These are phyloP conservation scores for Striga asiatica DNA, from an alignment of 257 asterid species.

Conservation along the genomic window DNA sequence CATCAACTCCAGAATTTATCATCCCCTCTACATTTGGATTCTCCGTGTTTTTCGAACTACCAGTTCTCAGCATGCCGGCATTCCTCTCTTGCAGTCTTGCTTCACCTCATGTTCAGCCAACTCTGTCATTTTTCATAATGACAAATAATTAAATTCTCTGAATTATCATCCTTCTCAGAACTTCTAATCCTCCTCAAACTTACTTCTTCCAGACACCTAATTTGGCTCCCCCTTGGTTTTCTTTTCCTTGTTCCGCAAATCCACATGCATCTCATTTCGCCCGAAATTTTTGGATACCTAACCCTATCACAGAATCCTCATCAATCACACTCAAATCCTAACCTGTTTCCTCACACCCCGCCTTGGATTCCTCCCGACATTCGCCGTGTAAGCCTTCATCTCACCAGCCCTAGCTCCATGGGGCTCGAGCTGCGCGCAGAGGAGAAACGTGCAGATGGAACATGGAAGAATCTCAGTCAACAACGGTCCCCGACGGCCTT, in stretches of 20 bases:
- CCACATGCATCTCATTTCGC: conserved; percentile 9
- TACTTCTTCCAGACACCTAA: neutral
- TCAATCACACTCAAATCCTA: conserved; percentile 25
- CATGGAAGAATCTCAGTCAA: conserved; percentile 65
- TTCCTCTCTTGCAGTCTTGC: conserved; percentile 12
- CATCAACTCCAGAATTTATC: conserved; percentile 5
- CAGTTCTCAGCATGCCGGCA: conserved; percentile 4
- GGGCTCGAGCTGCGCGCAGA: conserved; percentile 26
- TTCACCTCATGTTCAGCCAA: conserved; percentile 21
- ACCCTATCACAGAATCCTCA: conserved; percentile 33
- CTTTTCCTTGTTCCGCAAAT: neutral
- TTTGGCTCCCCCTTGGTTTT: conserved; percentile 14
- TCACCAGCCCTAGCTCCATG: conserved; percentile 4
- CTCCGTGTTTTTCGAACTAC: conserved; percentile 15
- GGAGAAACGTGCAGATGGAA: conserved; percentile 69
- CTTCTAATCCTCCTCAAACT: conserved; percentile 8
- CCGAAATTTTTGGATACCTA: conserved; percentile 9
- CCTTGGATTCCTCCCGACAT: conserved; percentile 28
- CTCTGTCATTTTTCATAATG: conserved; percentile 3
- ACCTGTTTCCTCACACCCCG: conserved; percentile 24
- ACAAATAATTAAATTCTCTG: neutral
- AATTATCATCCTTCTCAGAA: conserved; percentile 8
- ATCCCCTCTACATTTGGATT: conserved; percentile 1
- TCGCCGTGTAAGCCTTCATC: neutral
- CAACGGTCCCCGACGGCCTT: conserved; percentile 28